Conservation (phyloP, 805 yeast species). For the Ogataea nonfermentans region DNA sequence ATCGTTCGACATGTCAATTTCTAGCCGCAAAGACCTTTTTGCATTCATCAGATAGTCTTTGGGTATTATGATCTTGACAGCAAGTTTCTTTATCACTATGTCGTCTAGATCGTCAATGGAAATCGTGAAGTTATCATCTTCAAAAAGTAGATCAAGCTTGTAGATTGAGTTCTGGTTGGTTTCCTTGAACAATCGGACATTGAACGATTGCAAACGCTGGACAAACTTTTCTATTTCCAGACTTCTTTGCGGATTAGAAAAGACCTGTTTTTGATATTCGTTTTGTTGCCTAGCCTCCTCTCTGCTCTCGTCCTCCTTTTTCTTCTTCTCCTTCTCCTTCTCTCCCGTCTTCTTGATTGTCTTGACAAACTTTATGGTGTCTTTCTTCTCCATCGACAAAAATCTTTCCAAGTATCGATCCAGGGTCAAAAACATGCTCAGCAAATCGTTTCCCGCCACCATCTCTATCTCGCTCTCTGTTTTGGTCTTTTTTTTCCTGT, state of each 20-base stretch:
- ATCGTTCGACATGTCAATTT: conserved; percentile 33
- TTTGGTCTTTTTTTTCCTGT: conserved; percentile 23
- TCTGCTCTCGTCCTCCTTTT: conserved; percentile 1
- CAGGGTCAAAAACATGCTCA: conserved; percentile 52
- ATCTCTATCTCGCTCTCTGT: conserved; percentile 28
- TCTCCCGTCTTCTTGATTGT: conserved; percentile 20
- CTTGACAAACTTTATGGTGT: conserved; percentile 57
- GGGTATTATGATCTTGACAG: conserved; percentile 33
- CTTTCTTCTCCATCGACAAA: conserved; percentile 56
- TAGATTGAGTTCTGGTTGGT: conserved; percentile 31
- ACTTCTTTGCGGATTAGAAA: conserved; percentile 12
- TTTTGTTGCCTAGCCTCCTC: conserved; percentile 5
- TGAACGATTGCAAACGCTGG: conserved; percentile 25
- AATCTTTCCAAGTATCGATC: conserved; percentile 59
- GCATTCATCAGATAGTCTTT: conserved; percentile 31
- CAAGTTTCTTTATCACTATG: conserved; percentile 26
- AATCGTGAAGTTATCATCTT: conserved; percentile 29
- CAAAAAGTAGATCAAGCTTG: conserved; percentile 27
- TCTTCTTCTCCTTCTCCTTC: conserved; percentile 5
- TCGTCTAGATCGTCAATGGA: conserved; percentile 32
- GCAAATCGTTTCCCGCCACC: conserved; percentile 48
- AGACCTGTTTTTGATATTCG: conserved; percentile 6
- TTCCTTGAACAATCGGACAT: conserved; percentile 28
- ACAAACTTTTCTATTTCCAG: conserved; percentile 28
- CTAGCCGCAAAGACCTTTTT: conserved; percentile 29